Percentiles rank a stretch among this genome's conserved stretches.
These are phyloP conservation scores for Sequoia sempervirens DNA, from an alignment of 75 land plant species.

Conservation along the genomic window DNA sequence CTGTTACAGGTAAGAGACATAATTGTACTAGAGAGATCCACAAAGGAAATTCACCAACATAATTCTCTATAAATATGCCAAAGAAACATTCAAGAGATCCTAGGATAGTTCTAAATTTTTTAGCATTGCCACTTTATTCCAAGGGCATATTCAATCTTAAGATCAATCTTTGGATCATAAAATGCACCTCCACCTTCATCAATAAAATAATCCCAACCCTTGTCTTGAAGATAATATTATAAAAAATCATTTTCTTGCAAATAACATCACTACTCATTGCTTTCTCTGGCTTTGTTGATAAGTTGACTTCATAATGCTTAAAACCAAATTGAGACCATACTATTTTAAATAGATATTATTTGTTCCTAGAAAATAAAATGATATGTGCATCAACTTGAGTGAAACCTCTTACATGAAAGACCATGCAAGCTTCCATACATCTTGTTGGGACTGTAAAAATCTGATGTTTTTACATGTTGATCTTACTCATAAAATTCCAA, in stretches of 20 bases:
- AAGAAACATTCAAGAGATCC: conserved; percentile 95
- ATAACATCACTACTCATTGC: too few relatives aligned
- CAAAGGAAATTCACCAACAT: conserved; percentile 95
- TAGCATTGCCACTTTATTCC: conserved; percentile 99
- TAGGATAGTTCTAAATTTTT: conserved; percentile 81
- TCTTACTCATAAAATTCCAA: too few relatives aligned
- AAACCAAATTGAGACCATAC: too few relatives aligned
- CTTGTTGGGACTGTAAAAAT: too few relatives aligned
- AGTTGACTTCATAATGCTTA: too few relatives aligned
- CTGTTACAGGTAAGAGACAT: conserved; percentile 88
- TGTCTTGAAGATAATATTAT: conserved; percentile 79
- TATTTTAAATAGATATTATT: too few relatives aligned
- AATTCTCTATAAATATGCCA: conserved; percentile 92
- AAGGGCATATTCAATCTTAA: conserved; percentile 96
- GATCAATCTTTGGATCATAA: conserved; percentile 96
- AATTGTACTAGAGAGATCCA: conserved; percentile 94
- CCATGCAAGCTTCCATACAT: too few relatives aligned
- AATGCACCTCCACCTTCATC: conserved; percentile 99
- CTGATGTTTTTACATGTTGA: too few relatives aligned
- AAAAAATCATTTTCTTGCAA: conserved; percentile 63
- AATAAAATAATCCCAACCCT: conserved; percentile 84
- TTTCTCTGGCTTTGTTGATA: too few relatives aligned
- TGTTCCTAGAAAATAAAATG: too few relatives aligned
- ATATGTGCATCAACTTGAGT: too few relatives aligned
- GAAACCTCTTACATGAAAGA: too few relatives aligned